A percentile compares a stretch with the other conserved stretches of the same genome.
These are phyloP conservation scores for Myxozyma vanderwaltii DNA, from an alignment of 805 yeast genomes.

Conservation along the genomic window DNA sequence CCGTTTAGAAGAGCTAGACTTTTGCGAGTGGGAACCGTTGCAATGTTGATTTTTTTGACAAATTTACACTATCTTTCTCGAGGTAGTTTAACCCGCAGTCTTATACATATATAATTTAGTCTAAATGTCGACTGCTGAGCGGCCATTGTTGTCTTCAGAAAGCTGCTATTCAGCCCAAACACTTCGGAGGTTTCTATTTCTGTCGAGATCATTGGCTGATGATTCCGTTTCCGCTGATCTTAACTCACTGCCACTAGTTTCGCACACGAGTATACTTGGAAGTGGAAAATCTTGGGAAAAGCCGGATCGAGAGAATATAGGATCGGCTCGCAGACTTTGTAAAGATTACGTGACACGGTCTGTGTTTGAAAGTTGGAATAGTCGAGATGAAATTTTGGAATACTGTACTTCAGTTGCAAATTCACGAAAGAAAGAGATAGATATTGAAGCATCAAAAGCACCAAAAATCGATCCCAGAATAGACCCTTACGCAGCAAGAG, in stretches of 20 bases:
- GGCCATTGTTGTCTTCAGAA: constrained; percentile 22
- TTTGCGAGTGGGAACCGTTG: no score
- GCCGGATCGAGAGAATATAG: constrained; percentile 17
- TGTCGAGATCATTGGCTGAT: constrained; percentile 27
- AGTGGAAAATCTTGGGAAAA: constrained; percentile 14
- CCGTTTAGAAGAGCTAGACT: no score
- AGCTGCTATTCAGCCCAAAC: constrained; percentile 23
- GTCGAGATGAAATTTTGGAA: constrained; percentile 33
- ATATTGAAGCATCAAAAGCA: constrained; percentile 42
- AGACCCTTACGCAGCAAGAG: constrained; percentile 43
- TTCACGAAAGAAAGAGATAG: constrained; percentile 42
- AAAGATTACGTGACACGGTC: constrained; percentile 11
- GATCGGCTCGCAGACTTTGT: constrained; percentile 17
- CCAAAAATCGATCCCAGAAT: constrained; percentile 43
- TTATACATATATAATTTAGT: neutral
- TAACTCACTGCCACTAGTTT: constrained; percentile 18
- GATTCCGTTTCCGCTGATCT: constrained; percentile 28
- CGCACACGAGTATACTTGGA: constrained; percentile 4
- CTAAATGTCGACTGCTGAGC: constrained; percentile 2
- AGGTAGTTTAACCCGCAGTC: no score
- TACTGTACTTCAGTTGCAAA: constrained; percentile 32
- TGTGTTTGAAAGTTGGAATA: constrained; percentile 36
- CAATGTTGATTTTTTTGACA: no score
- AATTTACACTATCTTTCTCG: no score
- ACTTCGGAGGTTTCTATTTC: constrained; percentile 25